phyloP scores from a whole-genome alignment of 192 early-diverging fungal species.

The Coemansia sp. region DNA sequence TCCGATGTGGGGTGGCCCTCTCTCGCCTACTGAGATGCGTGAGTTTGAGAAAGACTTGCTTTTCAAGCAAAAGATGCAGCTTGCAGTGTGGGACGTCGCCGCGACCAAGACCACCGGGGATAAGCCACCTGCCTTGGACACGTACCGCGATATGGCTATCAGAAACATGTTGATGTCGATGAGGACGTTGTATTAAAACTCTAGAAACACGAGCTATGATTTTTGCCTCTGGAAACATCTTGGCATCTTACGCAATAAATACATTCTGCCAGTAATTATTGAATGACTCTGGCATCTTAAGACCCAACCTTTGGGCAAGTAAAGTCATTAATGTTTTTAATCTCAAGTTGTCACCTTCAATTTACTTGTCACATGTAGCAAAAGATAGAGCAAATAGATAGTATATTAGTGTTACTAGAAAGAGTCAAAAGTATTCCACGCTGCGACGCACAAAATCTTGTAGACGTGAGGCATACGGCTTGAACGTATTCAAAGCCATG shows the following conservation, averaged over 20 bases:
- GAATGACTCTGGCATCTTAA: not conserved
- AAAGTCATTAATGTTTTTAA: not conserved
- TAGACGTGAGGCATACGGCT: not conserved
- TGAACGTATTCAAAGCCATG: not conserved
- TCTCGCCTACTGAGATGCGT: conserved; percentile 42
- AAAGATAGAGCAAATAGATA: not conserved
- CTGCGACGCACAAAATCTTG: not conserved
- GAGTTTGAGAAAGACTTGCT: conserved; percentile 55
- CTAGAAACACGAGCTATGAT: too few relatives aligned
- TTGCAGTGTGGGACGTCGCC: conserved; percentile 59
- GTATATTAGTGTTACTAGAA: not conserved
- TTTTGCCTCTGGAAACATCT: too few relatives aligned
- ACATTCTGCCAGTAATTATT: not conserved
- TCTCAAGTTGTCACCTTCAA: too few relatives aligned
- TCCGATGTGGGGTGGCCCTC: conserved; percentile 44
- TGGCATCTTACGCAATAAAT: not conserved
- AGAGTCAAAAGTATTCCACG: not conserved
- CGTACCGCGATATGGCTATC: conserved; percentile 47
- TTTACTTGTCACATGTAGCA: not conserved
- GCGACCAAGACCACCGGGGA: conserved; percentile 45
- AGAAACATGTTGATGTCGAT: conserved; percentile 22
- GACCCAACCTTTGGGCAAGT: not conserved
- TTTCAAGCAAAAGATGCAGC: conserved; percentile 55
- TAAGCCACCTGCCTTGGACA: conserved; percentile 48
- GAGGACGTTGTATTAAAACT: too few relatives aligned